Evolutionary conservation across 768 basidiomycete genomes (phyloP).

Genomic region (Mycena olivaceomarginata): DNA sequence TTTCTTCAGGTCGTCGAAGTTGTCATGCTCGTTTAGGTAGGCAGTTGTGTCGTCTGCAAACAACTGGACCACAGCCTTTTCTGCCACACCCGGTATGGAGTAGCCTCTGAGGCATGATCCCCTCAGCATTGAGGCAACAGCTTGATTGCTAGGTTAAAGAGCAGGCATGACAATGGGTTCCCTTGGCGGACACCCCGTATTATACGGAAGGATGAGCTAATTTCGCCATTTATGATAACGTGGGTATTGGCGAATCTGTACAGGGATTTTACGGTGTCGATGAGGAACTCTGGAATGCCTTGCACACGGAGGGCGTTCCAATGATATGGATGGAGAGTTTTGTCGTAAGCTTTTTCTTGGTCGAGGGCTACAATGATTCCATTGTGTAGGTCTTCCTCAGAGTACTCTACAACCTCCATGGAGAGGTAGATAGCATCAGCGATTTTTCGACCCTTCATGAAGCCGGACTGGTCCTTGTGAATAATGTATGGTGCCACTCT

Average conservation of each 20-base stretch:
- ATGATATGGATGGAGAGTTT: no score
- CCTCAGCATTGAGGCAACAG: no score
- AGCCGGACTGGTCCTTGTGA: slow-evolving; percentile 48
- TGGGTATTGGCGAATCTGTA: slow-evolving; percentile 39
- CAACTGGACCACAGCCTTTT: no score
- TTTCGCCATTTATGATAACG: slow-evolving; percentile 49
- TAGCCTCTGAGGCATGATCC: no score
- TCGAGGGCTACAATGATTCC: slow-evolving; percentile 9
- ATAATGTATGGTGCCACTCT: neutral
- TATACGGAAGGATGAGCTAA: slow-evolving; percentile 43
- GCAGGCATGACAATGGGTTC: slow-evolving; percentile 53
- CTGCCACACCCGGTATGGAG: no score
- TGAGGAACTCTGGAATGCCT: slow-evolving; percentile 29
- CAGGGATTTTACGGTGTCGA: slow-evolving; percentile 24
- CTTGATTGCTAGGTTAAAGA: slow-evolving; percentile 11
- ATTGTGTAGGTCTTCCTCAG: slow-evolving; percentile 30
- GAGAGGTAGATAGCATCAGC: slow-evolving; percentile 46
- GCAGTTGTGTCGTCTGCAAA: no score
- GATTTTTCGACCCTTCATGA: slow-evolving; percentile 46
- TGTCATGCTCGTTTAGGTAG: no score
- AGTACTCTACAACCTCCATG: slow-evolving; percentile 29
- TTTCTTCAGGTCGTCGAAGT: no score
- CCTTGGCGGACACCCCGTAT: slow-evolving; percentile 53
- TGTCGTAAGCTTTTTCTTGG: no score
- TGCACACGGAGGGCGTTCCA: neutral